Base-by-base conservation (phyloP, 441 rosid species). In the Rhodomyrtus psidioides region DNA sequence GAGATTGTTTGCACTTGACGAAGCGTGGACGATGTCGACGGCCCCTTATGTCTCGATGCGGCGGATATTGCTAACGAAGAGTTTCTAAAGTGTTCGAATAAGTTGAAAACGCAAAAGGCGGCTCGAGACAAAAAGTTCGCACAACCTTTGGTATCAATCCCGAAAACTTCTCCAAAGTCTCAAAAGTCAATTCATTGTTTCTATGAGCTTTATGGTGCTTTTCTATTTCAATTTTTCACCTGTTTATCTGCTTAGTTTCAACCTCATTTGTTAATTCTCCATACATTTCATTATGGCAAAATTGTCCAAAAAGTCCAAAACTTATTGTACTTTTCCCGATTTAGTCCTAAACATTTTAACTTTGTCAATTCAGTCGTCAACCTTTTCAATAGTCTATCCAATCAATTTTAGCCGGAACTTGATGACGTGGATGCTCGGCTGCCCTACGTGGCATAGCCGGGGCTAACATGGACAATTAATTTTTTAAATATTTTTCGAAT, bases 381-480 rank as follows among this genome's bases (percentile, higher is more conserved):
- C 12, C 0, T 55, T 55, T 9, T 0, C 26, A 55, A 55, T 7
- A 55, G 12, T 21, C 24, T 24, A 55, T 55, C 4, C 24, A 4
- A 21, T 7, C 10, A 55, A 55, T 55, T 55, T 55, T 19, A 3
- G 12, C 4, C 1, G 2, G 4, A 55, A 4, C 21, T 21, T 21
- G 4, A 1, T 55, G 26, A 55, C 24, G 1, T 21, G 10, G 12
- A 55, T 9, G 12, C 4, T 3, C 4, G 2, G 26, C 2, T 9
- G 9, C 9, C 4, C 9, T 21, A 21, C 24, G 24, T 21, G 24
- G 4, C 9, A 7, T 9, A 10, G 9, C 10, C 24, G 4, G 4
- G 4, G 3, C 3, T 17, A 6, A 17, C 6, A 15, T 53, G 0
- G 1, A 53, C 3, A 19, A 16, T n/a, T n/a, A n/a, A n/a, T n/a